Base-by-base conservation (phyloP, 2,329 filamentous ascomycete species). In the Arthrobotrys pseudoclavata region DNA sequence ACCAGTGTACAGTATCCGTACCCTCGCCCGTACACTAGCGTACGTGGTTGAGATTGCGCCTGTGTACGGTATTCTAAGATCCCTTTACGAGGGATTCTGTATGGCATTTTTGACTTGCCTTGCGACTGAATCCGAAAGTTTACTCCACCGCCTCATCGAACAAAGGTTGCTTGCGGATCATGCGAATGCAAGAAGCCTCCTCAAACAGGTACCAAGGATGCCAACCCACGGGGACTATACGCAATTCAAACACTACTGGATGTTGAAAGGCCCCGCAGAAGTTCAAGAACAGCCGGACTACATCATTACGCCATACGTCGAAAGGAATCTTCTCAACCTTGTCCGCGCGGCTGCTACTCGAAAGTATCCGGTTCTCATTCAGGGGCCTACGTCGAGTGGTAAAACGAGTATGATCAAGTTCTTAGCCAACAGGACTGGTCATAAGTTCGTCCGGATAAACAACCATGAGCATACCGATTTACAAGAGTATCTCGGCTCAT, bases 361-460 rank as follows among this genome's bases (percentile, higher is more conserved):
- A 40, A 89, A 92, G 60, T 99, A 97, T 83, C 96, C 96, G 0
- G 93, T 99, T 60, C 87, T 99, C 9, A 92, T 99, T 20, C 96
- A 99, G 84, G 96, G 96, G 2, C 96, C 96, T 12, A 99, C 96
- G 0, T 99, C 96, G 4, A 92, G 95, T 12, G 96, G 96, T 79
- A 99, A 99, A 84, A 99, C 96, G 0, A 98, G 95, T 84, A 99
- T 99, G 96, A 97, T 99, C 48, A 95, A 98, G 84, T 97, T 97
- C 83, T 87, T 99, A 42, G 95, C 96, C n/a, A 96, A 97, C 82
- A 91, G 92, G 69, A 98, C 94, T 31, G 96, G 96, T 2, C 97
- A 99, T 83, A 96, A 92, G 82, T 99, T 98, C 82, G 94, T 99
- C 50, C 90, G 96, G 76, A 99, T 99, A 86, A 99, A 99, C 85